These are phyloP conservation scores for Fusarium nygamai DNA, from an alignment of 2,329 filamentous ascomycete genomes.

Conservation along the genomic window DNA sequence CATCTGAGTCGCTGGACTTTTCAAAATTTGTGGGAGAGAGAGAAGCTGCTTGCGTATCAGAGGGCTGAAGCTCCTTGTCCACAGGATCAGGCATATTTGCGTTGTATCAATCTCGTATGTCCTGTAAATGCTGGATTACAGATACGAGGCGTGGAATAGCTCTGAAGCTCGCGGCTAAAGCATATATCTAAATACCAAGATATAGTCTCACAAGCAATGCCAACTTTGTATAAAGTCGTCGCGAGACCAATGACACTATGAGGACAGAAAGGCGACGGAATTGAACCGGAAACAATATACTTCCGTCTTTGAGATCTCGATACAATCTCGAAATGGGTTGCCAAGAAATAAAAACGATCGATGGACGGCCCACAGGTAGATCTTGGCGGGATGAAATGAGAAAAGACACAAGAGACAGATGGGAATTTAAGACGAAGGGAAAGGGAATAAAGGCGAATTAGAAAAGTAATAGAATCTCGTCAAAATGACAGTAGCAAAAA, in stretches of 20 bases:
- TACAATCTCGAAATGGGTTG: conserved; percentile 12
- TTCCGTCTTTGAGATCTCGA: conserved; percentile 4
- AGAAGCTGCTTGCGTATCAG: conserved; percentile 44
- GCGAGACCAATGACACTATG: neutral
- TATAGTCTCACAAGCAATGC: neutral
- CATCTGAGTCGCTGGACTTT: conserved; percentile 25
- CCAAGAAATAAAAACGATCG: conserved; percentile 9
- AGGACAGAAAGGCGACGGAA: neutral
- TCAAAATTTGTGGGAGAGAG: conserved; percentile 40
- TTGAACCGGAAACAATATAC: conserved; percentile 19
- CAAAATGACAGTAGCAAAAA: conserved; percentile 22
- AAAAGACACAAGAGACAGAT: neutral
- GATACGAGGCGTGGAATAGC: neutral
- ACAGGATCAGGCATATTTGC: conserved; percentile 41
- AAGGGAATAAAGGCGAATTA: conserved; percentile 3
- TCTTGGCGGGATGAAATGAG: conserved; percentile 4
- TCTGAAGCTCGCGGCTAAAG: neutral
- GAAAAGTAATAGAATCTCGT: conserved; percentile 15
- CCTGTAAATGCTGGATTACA: neutral
- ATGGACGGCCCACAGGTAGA: neutral
- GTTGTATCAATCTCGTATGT: conserved; percentile 3
- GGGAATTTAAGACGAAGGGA: conserved; percentile 12
- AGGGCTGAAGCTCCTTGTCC: conserved; percentile 44
- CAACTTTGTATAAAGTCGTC: neutral
- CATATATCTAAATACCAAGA: neutral